Evolutionary conservation across 371 early-diverging fungal genomes (phyloP).

Genomic region (Amoeboaphelidium protococcarum): DNA sequence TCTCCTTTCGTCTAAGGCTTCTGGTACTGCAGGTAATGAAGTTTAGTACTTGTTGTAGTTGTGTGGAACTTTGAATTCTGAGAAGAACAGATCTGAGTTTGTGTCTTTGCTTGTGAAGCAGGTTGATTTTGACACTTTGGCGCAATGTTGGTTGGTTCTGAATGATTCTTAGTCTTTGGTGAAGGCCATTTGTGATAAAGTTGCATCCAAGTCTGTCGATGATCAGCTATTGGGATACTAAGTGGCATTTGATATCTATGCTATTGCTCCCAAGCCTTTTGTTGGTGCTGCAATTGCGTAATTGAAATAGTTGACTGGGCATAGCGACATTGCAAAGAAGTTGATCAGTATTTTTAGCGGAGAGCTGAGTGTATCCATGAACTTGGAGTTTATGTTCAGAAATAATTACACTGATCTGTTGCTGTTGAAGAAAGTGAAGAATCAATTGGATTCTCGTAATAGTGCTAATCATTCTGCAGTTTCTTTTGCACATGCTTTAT

Average conservation of each 20-base stretch:
- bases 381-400: conserved; percentile 73
- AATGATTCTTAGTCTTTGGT: not conserved
- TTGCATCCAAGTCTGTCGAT: conserved; percentile 7
- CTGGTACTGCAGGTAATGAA: conserved; percentile 60
- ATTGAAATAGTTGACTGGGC: not conserved
- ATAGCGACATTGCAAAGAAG: conserved; percentile 11
- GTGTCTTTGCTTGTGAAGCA: not conserved
- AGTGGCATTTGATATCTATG: conserved; percentile 85
- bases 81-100: not conserved
- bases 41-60: conserved; percentile 36
- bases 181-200: not conserved
- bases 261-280: conserved; percentile 79
- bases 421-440: conserved; percentile 76
- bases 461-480: conserved; percentile 82
- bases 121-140: not conserved
- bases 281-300: conserved; percentile 31
- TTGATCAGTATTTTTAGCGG: conserved; percentile 58
- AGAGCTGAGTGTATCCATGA: conserved; percentile 52
- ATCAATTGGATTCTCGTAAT: conserved; percentile 60
- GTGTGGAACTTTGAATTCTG: conserved; percentile 54
- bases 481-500: conserved; percentile 90
- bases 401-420: conserved; percentile 82
- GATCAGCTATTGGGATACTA: conserved; percentile 62
- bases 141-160: not conserved
- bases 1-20: conserved; percentile 16